A percentile compares a stretch with the other conserved stretches of the same genome.
Conservation (phyloP, 495 filamentous ascomycete species). For the Paragyromitra xinjiangensis region DNA sequence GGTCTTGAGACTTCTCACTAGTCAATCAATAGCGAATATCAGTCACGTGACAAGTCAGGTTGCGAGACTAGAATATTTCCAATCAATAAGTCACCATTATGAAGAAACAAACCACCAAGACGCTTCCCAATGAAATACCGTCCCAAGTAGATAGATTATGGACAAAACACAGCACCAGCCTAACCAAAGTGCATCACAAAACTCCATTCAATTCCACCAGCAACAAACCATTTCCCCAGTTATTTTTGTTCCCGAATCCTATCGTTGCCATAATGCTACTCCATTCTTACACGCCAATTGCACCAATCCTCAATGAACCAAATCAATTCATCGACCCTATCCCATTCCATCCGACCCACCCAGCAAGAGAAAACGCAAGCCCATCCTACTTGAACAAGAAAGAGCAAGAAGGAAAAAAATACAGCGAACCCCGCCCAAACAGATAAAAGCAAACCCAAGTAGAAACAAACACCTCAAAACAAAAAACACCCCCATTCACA, state of each 20-base stretch:
- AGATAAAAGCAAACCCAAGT: conserved; percentile 11
- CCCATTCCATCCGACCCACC: neutral
- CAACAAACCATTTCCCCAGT: neutral
- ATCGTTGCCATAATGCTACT: neutral
- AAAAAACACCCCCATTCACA: neutral
- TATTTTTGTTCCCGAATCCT: neutral
- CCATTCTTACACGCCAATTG: conserved; percentile 3
- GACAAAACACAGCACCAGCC: neutral
- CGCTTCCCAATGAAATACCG: too few species aligned
- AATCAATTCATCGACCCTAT: neutral
- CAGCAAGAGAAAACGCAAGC: neutral
- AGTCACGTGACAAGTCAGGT: too few species aligned
- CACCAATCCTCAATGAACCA: neutral
- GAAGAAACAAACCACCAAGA: neutral
- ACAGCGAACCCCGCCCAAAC: conserved; percentile 23
- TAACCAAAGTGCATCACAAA: neutral
- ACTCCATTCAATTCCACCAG: neutral
- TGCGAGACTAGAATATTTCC: too few species aligned
- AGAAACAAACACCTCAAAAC: conserved; percentile 11
- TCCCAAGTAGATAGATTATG: neutral
- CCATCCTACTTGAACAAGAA: conserved; percentile 4
- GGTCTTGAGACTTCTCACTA: too few species aligned
- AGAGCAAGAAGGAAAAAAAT: conserved; percentile 4
- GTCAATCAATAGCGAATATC: too few species aligned
- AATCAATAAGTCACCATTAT: too few species aligned